Base-by-base conservation (phyloP, 2,329 filamentous ascomycete species). In the Trichophyton benhamiae region DNA sequence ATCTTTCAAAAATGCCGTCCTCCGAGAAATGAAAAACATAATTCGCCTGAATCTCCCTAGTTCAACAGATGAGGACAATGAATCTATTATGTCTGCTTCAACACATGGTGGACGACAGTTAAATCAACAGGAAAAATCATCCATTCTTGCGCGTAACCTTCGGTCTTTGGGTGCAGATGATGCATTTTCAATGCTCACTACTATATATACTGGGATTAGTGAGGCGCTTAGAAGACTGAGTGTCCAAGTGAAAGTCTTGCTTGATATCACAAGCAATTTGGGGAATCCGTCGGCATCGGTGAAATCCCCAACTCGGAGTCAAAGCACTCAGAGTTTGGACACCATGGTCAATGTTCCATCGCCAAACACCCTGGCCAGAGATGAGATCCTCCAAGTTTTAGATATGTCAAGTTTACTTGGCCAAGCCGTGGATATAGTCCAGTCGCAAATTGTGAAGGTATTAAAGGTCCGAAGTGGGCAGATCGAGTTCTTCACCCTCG, bases 11-110 rank as follows among this genome's bases (percentile, higher is more conserved):
- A 91, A 95, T 46, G 82, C 88, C 0, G 84, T 95, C 11, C 77
- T 95, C 64, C 86, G 88, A 58, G 94, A 99, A 73, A 87, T 97
- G 71, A 88, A 92, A 68, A 85, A 83, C 38, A 78, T 97, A 57
- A 92, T 99, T 58, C 83, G 91, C 60, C 84, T 85, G 62, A 88
- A 92, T 25, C 79, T 99, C 44, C 94, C 94, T 0, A 96, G 91
- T 69, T 95, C 92, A 9, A 94, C 85, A 67, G 94, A 99, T 63
- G 92, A 97, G 66, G 94, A 99, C 70, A 89, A 87, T 64, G 89
- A 94, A 71, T 95, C 91, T 0, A 87, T 92, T 77, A 86, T 92
- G 75, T 91, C 91, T 1, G 82, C 86, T 0, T 95, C 91, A 2
- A 96, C 92, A 0, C 82, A 83, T 64, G 83, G 84, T 48, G 86